phyloP scores from a whole-genome alignment of 1,284 basidiomycete species.

The Leucoagaricus sp. region DNA sequence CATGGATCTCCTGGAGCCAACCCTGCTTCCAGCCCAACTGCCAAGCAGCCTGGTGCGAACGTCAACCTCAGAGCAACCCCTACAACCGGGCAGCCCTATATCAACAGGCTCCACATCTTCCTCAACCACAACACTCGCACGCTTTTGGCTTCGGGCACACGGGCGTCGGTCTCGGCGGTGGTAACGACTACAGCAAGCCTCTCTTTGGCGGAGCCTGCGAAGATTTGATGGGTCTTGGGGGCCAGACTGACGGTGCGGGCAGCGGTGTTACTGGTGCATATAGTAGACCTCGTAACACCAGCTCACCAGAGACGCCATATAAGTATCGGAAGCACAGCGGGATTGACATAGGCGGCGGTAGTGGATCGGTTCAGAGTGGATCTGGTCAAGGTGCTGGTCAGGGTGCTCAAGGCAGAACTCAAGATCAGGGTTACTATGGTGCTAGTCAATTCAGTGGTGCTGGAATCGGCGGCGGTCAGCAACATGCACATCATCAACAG shows the following conservation, averaged over 20 bases:
- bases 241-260: no score
- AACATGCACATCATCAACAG: conserved; percentile 49
- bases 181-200: conserved; percentile 68
- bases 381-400: conserved; percentile 31
- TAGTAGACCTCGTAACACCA: conserved; percentile 40
- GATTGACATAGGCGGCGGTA: conserved; percentile 41
- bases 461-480: conserved; percentile 34
- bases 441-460: conserved; percentile 53
- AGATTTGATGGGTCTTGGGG: no score
- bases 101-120: no score
- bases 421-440: conserved; percentile 60
- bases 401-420: conserved; percentile 37
- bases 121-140: conserved; percentile 42
- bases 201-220: no score
- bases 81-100: no score
- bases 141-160: conserved; percentile 45
- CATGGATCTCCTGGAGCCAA: no score
- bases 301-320: conserved; percentile 71
- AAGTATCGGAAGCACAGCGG: conserved; percentile 69
- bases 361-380: conserved; percentile 42
- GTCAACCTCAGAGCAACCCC: no score
- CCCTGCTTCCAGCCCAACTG: no score
- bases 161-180: conserved; percentile 50
- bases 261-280: conserved; percentile 34
- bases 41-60: no score